These are phyloP conservation scores for Neurospora sp. DNA, from an alignment of 495 filamentous ascomycete genomes.

Conservation along the genomic window DNA sequence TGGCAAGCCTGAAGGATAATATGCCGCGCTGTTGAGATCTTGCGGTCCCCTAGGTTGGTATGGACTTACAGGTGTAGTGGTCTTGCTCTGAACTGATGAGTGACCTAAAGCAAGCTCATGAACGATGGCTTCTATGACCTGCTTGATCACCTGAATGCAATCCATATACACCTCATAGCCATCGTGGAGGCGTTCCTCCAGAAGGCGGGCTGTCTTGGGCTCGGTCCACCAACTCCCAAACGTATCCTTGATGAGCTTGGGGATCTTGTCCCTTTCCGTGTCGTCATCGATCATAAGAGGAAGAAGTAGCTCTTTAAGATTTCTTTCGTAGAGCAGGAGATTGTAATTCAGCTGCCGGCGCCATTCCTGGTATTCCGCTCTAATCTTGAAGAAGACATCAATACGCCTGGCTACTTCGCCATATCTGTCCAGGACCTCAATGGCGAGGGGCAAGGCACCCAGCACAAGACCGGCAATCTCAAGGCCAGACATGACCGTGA, in stretches of 20 bases:
- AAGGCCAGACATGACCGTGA: slow-evolving; percentile 18
- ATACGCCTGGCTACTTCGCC: slow-evolving; percentile 15
- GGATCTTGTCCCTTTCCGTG: neutral
- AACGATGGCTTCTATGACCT: slow-evolving; percentile 4
- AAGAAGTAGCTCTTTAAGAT: slow-evolving; percentile 8
- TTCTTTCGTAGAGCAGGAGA: neutral
- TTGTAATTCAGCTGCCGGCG: slow-evolving; percentile 13
- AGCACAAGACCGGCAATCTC: slow-evolving; percentile 27
- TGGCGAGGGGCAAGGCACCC: slow-evolving; percentile 21
- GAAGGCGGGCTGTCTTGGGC: neutral
- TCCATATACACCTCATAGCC: slow-evolving; percentile 11
- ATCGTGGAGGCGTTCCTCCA: slow-evolving; percentile 2
- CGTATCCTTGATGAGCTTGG: slow-evolving; percentile 3
- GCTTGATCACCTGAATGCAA: slow-evolving; percentile 2
- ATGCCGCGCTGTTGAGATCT: neutral
- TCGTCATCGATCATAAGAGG: slow-evolving; percentile 5
- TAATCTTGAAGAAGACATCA: slow-evolving; percentile 18
- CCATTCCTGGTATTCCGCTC: slow-evolving; percentile 18
- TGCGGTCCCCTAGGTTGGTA: too few relatives aligned
- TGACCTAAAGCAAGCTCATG: slow-evolving; percentile 2
- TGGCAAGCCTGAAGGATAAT: neutral
- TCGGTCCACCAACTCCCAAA: slow-evolving; percentile 7
- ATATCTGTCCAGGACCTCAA: slow-evolving; percentile 21
- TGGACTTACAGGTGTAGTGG: slow-evolving; percentile 1
- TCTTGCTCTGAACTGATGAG: neutral